Percentiles rank a stretch among this genome's conserved stretches.
Evolutionary conservation across 495 filamentous ascomycete genomes (phyloP).

Genomic region (Penicillium paradoxum): DNA sequence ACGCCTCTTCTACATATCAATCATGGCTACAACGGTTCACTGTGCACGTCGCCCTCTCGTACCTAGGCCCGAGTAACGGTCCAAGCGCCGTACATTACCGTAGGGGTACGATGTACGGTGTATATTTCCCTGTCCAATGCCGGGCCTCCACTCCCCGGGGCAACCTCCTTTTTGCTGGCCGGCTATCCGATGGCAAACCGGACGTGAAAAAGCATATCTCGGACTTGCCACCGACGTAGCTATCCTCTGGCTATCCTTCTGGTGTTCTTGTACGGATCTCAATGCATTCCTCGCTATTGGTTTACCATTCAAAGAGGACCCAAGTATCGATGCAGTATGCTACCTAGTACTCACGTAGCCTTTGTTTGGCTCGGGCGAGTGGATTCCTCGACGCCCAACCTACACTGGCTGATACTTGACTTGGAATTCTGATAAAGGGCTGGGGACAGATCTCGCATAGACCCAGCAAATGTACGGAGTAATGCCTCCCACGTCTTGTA

Average conservation of each 20-base stretch:
- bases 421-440: not conserved
- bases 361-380: not conserved
- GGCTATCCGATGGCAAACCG: slow-evolving; percentile 19
- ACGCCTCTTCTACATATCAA: not conserved
- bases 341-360: not conserved
- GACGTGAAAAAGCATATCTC: not conserved
- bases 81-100: slow-evolving; percentile 19
- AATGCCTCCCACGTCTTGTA: too few species aligned
- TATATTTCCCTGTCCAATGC: slow-evolving; percentile 23
- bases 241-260: not conserved
- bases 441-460: too few species aligned
- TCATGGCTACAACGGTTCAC: not conserved
- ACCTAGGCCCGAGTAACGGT: slow-evolving; percentile 25
- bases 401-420: not conserved
- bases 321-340: not conserved
- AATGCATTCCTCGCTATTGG: not conserved
- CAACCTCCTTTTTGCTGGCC: slow-evolving; percentile 26
- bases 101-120: slow-evolving; percentile 15
- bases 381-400: not conserved
- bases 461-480: not conserved
- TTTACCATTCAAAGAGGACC: not conserved
- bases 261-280: too few species aligned
- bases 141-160: slow-evolving; percentile 22
- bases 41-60: slow-evolving; percentile 3
- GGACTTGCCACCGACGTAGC: slow-evolving; percentile 12